Base-by-base conservation (phyloP, 352 stramenopile genomes). In the Phytophthora fragariae region DNA sequence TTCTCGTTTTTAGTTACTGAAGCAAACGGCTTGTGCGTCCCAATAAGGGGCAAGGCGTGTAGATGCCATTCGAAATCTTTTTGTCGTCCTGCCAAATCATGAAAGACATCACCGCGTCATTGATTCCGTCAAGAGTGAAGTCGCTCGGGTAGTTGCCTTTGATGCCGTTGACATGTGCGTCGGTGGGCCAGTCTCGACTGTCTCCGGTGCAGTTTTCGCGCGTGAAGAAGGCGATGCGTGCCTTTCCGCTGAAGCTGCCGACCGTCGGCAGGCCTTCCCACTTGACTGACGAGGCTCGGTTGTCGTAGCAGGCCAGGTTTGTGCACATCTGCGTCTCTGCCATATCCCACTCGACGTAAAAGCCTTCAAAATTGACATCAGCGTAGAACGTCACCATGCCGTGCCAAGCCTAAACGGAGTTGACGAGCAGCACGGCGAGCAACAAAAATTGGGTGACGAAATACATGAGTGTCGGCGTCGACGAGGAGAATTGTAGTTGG, bases 151-250 rank as follows among this genome's bases (percentile, higher is more conserved):
- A 81, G 46, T 79, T 70, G 37, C 39, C 56, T 7, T 76, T 57
- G 21, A 56, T 76, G 27, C 49, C 55, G 55, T 66, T 75, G 61
- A 65, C 70, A 27, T 53, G 50, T 21, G 33, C 73, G 33, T 77
- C 55, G 2, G 67, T 77, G 2, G 64, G 47, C 73, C 73, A 80
- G 39, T 75, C 56, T 7, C 61, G 64, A 29, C 50, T 63, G 2
- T 69, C 55, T 2, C 73, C 73, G 7, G 50, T 77, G 46, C 73
- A 80, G 65, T 77, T 52, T 2, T 64, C 62, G 11, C 41, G 59
- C 1, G 69, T 75, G 57, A 71, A 80, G 60, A 80, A 80, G 11
- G 64, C 73, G 17, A 81, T 76, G 17, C 65, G 69, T 7, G 66
- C 52, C 50, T 70, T 68, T 17, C 64, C 74, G n/a, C 59, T 56